Conservation (phyloP, 2,329 filamentous ascomycete species). For the Alternaria longipes region DNA sequence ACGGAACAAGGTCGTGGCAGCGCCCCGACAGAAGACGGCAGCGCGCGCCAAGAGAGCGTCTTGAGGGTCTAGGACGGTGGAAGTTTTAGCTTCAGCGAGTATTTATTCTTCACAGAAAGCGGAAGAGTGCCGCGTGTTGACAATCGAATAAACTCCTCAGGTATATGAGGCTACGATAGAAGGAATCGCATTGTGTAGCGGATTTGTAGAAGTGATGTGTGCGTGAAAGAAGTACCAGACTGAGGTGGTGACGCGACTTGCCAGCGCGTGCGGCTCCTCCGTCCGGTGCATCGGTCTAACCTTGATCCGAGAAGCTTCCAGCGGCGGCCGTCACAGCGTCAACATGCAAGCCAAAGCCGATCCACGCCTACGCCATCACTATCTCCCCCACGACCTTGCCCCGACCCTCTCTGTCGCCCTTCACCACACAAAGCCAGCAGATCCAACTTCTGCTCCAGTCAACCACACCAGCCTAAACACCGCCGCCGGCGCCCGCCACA, state of each 20-base stretch:
- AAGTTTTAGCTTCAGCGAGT: background rate
- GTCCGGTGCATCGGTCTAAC: background rate
- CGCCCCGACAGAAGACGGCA: background rate
- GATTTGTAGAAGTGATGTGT: background rate
- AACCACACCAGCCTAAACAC: slow-evolving; percentile 9
- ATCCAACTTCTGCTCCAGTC: background rate
- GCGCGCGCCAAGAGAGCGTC: background rate
- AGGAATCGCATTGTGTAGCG: background rate
- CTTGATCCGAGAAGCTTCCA: background rate
- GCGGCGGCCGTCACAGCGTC: slow-evolving; percentile 19
- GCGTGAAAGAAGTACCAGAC: background rate
- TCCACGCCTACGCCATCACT: slow-evolving; percentile 8
- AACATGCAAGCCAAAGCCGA: slow-evolving; percentile 4
- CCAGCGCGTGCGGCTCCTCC: background rate
- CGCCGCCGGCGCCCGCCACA: slow-evolving; percentile 50
- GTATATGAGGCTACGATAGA: background rate
- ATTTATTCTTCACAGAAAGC: too few relatives aligned
- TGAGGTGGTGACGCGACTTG: background rate
- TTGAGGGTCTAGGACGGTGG: background rate
- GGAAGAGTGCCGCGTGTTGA: background rate
- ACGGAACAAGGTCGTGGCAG: background rate
- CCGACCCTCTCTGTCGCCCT: background rate
- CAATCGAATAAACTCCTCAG: background rate
- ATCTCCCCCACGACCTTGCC: background rate
- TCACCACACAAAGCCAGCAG: background rate